Conservation (phyloP, 2,329 filamentous ascomycete species). For the Fusarium fracticaudum region DNA sequence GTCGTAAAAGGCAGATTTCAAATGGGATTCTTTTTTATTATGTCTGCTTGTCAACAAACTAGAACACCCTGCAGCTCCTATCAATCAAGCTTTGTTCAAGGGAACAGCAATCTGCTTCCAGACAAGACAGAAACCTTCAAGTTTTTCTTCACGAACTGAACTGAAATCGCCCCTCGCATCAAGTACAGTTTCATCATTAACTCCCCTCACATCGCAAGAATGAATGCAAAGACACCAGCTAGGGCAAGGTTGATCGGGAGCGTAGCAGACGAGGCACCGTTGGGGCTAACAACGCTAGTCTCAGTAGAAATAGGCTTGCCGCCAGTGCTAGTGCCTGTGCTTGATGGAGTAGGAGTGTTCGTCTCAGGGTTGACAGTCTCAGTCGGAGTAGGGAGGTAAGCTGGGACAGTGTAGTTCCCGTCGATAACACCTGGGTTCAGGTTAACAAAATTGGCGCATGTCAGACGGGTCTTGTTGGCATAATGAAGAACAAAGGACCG, state of each 20-base stretch:
- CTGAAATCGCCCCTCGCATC: background rate
- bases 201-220: slow-evolving; percentile 19
- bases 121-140: background rate
- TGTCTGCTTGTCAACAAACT: slow-evolving; percentile 4
- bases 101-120: slow-evolving; percentile 1
- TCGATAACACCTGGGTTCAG: slow-evolving; percentile 22
- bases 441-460: slow-evolving; percentile 69
- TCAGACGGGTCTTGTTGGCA: slow-evolving; percentile 70
- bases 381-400: slow-evolving; percentile 33
- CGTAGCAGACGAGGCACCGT: slow-evolving; percentile 23
- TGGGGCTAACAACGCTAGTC: slow-evolving; percentile 15
- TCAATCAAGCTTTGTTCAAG: slow-evolving; percentile 6
- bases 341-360: slow-evolving; percentile 23
- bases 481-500: slow-evolving; percentile 72
- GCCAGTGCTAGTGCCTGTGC: background rate
- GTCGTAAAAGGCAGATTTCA: background rate
- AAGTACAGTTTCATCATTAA: background rate
- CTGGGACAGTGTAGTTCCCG: slow-evolving; percentile 26
- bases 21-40: background rate
- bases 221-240: slow-evolving; percentile 20
- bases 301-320: slow-evolving; percentile 18
- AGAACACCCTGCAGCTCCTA: slow-evolving; percentile 10
- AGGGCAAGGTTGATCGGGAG: slow-evolving; percentile 24
- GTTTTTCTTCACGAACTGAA: slow-evolving; percentile 14
- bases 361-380: slow-evolving; percentile 27